phyloP scores from a whole-genome alignment of 2,329 filamentous ascomycete genomes.

The Fusarium bactridioides region DNA sequence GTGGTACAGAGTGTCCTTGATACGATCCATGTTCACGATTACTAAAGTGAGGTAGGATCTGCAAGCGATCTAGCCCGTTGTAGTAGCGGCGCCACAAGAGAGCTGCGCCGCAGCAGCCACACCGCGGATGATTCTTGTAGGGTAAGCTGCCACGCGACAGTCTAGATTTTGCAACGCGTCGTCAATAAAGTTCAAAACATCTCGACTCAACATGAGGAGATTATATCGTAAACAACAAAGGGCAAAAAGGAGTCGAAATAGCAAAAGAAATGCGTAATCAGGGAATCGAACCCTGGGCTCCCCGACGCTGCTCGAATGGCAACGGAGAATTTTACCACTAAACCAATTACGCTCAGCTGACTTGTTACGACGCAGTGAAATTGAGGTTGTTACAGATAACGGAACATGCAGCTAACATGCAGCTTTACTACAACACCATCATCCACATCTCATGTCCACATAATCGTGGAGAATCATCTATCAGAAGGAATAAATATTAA shows the following conservation, averaged over 20 bases:
- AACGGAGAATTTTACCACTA: conserved; percentile 1
- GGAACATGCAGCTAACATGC: too few species aligned
- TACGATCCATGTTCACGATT: conserved; percentile 10
- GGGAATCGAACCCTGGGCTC: not conserved
- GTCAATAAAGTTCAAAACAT: not conserved
- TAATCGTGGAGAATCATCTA: too few species aligned
- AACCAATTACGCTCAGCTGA: not conserved
- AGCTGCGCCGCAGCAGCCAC: not conserved
- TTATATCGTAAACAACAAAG: accelerated
- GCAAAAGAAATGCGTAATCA: not conserved
- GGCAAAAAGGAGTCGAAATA: not conserved
- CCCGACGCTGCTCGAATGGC: not conserved
- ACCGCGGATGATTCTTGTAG: not conserved
- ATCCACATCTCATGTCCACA: too few species aligned
- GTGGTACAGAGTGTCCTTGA: conserved; percentile 27
- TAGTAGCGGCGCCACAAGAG: not conserved
- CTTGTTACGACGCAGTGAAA: too few species aligned
- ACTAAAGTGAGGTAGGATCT: conserved; percentile 14
- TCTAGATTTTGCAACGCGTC: not conserved
- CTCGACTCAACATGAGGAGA: too few species aligned
- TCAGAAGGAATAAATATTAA: too few species aligned
- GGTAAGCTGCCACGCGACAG: not conserved
- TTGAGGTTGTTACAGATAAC: too few species aligned
- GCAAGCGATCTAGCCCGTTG: conserved; percentile 3
- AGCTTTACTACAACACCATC: too few species aligned